A percentile compares a stretch with the other conserved stretches of the same genome.
These are phyloP conservation scores for Mortierella sp. DNA, from an alignment of 371 early-diverging fungal genomes.

Conservation along the genomic window DNA sequence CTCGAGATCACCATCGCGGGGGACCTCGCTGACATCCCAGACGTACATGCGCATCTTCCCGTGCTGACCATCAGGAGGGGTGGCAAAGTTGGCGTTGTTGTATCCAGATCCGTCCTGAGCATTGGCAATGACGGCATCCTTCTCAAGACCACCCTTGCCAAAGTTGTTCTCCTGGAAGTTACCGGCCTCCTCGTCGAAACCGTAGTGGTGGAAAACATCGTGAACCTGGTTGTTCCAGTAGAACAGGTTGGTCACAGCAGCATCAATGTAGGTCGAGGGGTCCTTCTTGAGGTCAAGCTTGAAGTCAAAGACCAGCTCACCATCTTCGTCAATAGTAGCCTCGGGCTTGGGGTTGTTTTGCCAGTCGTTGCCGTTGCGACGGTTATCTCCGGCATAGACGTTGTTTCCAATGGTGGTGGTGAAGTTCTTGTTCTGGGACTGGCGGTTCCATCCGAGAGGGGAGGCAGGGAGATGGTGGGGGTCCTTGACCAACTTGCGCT, in stretches of 20 bases:
- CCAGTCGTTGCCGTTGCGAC: constrained; percentile 73
- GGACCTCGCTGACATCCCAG: constrained; percentile 82
- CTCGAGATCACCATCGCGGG: constrained; percentile 95
- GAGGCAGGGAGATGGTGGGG: constrained; percentile 82
- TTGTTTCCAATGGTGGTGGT: constrained; percentile 89
- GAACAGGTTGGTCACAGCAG: constrained; percentile 93
- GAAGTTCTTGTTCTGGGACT: constrained; percentile 66
- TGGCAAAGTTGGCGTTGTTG: constrained; percentile 97
- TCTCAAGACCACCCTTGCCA: constrained; percentile 81
- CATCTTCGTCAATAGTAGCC: constrained; percentile 62
- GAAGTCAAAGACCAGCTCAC: constrained; percentile 83
- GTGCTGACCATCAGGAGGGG: constrained; percentile 94
- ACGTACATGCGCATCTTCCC: constrained; percentile 96
- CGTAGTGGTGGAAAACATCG: constrained; percentile 90
- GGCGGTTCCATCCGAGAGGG: constrained; percentile 85
- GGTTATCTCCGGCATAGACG: constrained; percentile 82
- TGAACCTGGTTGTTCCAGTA: constrained; percentile 94
- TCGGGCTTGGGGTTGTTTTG: constrained; percentile 86
- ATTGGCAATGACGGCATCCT: constrained; percentile 94
- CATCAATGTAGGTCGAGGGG: constrained; percentile 85
- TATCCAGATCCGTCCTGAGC: constrained; percentile 96
- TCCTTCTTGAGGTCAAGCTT: constrained; percentile 75
- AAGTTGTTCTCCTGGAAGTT: constrained; percentile 97
- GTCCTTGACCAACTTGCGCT: constrained; percentile 74
- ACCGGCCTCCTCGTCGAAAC: constrained; percentile 94